Base-by-base conservation (phyloP, 2,329 filamentous ascomycete species). In the Pseudopyricularia javanii region DNA sequence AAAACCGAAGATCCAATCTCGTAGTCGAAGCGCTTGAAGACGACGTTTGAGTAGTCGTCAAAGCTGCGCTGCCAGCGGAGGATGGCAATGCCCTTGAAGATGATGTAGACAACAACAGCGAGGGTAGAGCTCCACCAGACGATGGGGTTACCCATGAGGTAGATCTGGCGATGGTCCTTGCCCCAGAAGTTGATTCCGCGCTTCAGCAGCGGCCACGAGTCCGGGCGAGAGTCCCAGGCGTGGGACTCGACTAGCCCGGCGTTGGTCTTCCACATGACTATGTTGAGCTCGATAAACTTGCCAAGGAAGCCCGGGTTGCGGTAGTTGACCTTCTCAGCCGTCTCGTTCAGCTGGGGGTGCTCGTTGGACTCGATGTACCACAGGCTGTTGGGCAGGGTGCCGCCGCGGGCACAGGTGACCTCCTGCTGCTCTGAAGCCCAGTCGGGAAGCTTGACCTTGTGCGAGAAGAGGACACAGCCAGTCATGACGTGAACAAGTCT, bases 181-280 rank as follows among this genome's bases (percentile, higher is more conserved):
- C 91, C 90, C 93, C 93, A 98, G 77, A 98, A 98, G 74, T 98
- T 98, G 77, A 98, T 98, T 62, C 93, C 93, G 57, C 93, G 88
- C 59, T 82, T 82, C 51, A 98, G 81, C 54, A 94, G 80, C 22
- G 93, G 93, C 93, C 93, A 98, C 7, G 90, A 91, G 33, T 83
- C 81, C 32, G 93, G 93, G 47, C 93, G 87, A 48, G 93, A 97
- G 67, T 98, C 93, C 93, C 94, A 98, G 51, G 91, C 89, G 65
- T 98, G 93, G 17, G 91, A 95, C 63, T 98, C 93, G 26, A 93
- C 88, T 49, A 98, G 81, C 45, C 93, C 93, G 32, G 93, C 93
- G 65, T 98, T 98, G 34, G 93, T 98, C 62, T 80, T 90, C 93
- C 93, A 98, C 93, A 98, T 98, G 58, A 98, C 93, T 69, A 87